Percentiles rank a stretch among this genome's conserved stretches.
phyloP scores from a whole-genome alignment of 306 rosid genomes.

The Vigna reflexopilosa region DNA sequence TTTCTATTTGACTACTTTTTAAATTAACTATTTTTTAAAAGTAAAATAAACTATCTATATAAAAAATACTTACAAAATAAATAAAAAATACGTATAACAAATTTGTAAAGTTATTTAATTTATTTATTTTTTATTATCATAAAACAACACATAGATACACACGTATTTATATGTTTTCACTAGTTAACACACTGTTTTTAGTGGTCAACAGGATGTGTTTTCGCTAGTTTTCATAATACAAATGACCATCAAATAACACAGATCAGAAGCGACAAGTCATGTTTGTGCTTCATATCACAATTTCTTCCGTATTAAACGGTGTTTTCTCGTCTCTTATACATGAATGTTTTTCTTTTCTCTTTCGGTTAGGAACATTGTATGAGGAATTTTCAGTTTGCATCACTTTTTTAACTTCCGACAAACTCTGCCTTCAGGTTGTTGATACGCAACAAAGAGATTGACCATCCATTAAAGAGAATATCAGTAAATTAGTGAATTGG shows the following conservation, averaged over 20 bases:
- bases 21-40: no score
- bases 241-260: not conserved
- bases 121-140: no score
- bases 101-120: no score
- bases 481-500: not conserved
- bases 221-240: no score
- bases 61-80: no score
- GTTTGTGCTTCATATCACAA: not conserved
- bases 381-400: not conserved
- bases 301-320: not conserved
- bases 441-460: not conserved
- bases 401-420: not conserved
- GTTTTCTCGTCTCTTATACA: not conserved
- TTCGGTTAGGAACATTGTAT: constrained; percentile 3
- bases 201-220: no score
- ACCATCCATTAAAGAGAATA: not conserved
- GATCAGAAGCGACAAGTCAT: not conserved
- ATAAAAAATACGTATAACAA: no score
- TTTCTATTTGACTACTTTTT: no score
- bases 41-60: no score
- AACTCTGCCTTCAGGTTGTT: not conserved
- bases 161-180: no score
- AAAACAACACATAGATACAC: no score
- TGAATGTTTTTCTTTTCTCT: not conserved
- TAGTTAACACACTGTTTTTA: no score